These are phyloP conservation scores for Tillandsia fasciculata DNA, from an alignment of 176 grass and related monocot genomes.

Conservation along the genomic window DNA sequence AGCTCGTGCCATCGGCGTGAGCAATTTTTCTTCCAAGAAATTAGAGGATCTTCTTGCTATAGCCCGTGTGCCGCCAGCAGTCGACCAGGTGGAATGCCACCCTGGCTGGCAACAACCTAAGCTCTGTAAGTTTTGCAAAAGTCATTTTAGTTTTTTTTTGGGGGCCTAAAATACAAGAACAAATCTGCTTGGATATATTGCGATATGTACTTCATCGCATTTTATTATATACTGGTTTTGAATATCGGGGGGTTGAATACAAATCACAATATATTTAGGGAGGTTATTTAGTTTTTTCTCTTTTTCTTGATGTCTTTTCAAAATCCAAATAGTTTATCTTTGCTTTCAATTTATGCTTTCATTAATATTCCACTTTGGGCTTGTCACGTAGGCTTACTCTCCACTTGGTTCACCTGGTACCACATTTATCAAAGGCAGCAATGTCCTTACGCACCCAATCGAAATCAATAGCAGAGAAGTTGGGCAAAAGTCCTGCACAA, in stretches of 20 bases:
- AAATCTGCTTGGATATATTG: too few species aligned
- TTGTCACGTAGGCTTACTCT: constrained; percentile 23
- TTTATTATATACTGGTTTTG: too few species aligned
- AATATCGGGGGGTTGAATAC: too few species aligned
- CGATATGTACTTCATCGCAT: too few species aligned
- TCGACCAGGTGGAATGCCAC: constrained; percentile 51
- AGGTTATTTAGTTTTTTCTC: too few species aligned
- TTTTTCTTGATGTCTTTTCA: too few species aligned
- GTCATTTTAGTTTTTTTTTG: neutral
- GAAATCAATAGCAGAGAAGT: constrained; percentile 23
- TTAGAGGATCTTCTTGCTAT: constrained; percentile 30
- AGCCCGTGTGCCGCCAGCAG: constrained; percentile 40
- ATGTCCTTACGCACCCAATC: constrained; percentile 10
- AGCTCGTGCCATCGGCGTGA: constrained; percentile 47
- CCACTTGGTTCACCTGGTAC: constrained; percentile 39
- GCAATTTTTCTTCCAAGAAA: constrained; percentile 46
- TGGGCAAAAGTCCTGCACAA: constrained; percentile 37
- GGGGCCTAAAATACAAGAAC: too few species aligned
- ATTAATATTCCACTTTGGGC: neutral
- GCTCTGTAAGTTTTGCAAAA: constrained; percentile 27
- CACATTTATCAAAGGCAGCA: constrained; percentile 25
- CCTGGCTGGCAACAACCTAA: constrained; percentile 39
- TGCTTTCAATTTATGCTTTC: neutral
- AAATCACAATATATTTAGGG: too few species aligned
- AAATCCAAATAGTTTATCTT: neutral